Base-by-base conservation (phyloP, 768 basidiomycete species). In the Macrolepiota albuminosa region DNA sequence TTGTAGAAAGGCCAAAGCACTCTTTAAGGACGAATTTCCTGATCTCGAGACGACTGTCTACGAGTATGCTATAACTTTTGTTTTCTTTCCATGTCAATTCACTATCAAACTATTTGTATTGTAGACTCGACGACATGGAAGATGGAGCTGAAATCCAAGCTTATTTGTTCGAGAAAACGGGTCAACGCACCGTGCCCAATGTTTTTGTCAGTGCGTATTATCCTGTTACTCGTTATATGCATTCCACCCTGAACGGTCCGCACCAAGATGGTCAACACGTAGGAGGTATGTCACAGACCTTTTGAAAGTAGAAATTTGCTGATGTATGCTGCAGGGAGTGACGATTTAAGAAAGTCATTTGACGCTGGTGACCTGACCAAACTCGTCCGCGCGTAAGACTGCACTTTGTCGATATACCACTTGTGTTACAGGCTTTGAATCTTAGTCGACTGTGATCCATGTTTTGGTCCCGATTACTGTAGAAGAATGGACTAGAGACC, bases 131-230 rank as follows among this genome's bases (percentile, higher is more conserved):
- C 69, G 62, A 76, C 53, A 73, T 73, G 34, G 75, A 82, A 0
- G 85, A 93, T 40, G 88, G 84, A 10, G 18, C 61, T 18, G 84
- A 67, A 0, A 89, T 93, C 58, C 91, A 93, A 68, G 66, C 72
- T 24, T 92, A 91, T 65, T 77, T 94, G 4, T 24, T 11, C 2
- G 57, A 80, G 64, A 87, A 84, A 79, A 89, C 88, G 0, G 79
- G 78, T 0, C 91, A 88, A 64, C 71, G 81, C 24, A 87, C 87
- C 11, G 91, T 93, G 6, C 91, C 91, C 34, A 89, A 85, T 67
- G 79, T 90, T 59, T 93, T 90, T 75, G 80, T 93, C 68, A 81
- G 88, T 90, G 61, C 78, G 79, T 75, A 42, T 36, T 37, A n/a
- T 39, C 7, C 14, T 42, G 18, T 8, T 52, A 37, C n/a, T 60